Evolutionary conservation across 2,329 filamentous ascomycete species (phyloP).

Genomic region (Metarhizium brunneum): DNA sequence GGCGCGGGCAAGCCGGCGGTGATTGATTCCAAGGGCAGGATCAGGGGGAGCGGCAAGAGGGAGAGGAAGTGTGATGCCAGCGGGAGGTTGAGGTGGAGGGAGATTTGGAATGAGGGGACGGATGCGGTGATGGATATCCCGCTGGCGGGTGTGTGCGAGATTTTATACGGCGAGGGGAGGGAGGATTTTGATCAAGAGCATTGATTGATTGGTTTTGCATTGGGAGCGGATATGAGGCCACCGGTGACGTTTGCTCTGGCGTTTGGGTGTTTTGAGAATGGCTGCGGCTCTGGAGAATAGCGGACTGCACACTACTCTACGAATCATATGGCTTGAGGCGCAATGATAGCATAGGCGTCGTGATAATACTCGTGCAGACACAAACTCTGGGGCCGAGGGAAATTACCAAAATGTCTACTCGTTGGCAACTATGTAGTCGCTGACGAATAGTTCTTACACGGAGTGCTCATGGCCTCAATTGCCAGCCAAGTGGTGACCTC

Average conservation of each 20-base stretch:
- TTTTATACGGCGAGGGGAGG: conserved; percentile 65
- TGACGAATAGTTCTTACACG: no score
- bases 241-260: background rate
- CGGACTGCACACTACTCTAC: no score
- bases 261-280: background rate
- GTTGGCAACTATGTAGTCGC: no score
- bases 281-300: no score
- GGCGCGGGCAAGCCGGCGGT: conserved; percentile 79
- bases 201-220: background rate
- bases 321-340: no score
- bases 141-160: conserved; percentile 87
- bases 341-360: no score
- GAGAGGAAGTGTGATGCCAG: conserved; percentile 27
- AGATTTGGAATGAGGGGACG: conserved; percentile 83
- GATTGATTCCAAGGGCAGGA: conserved; percentile 60
- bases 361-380: no score
- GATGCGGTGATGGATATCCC: conserved; percentile 98
- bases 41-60: conserved; percentile 27
- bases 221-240: background rate
- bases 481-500: no score
- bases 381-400: no score
- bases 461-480: no score
- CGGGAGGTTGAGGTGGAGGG: conserved; percentile 58
- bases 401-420: no score
- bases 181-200: conserved; percentile 10